Evolutionary conservation across 2,329 filamentous ascomycete genomes (phyloP), one percentile per base, ranked within the genome.

Genomic region (Tolypocladium endophyticum): DNA sequence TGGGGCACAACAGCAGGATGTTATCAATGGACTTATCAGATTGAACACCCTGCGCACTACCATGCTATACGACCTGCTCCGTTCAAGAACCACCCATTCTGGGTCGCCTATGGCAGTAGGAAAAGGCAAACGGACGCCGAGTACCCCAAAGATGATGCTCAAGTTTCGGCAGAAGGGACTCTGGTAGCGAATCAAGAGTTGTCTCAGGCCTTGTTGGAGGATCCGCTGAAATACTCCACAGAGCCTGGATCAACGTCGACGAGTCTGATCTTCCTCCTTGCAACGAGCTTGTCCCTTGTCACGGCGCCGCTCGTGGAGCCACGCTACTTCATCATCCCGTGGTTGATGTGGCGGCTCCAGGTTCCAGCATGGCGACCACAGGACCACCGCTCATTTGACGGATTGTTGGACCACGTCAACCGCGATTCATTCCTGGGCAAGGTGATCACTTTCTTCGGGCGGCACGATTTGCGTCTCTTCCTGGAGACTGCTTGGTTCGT

Each of bases 221-320:
- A 73, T 20, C 66, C 67, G 9, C 60, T 71, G 6, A 58, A 66
- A 0, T 57, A 69, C 12, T 71, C 70, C 3, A 62, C 69, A 0
- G 62, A 71, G 1, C 65, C 74, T 1, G 73, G 76, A 0, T 67
- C 73, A 2, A 79, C 79, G 0, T 85, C 83, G 0, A 84, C 80
- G 2, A 76, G 75, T 1, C 70, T 87, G 35, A 74, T 87, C 30
- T 80, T 84, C 63, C 72, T 96, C 9, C 74, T 86, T 5, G 82
- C 92, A 0, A 92, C 92, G 0, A 70, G 87, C 0, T 78, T 96
- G 4, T 93, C 90, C 0, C 82, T 99, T 16, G 76, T 96, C 59
- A 94, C 91, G 0, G 92, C 94, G 0, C 92, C 94, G 0, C 81
- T 99, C 0, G 93, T 99, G 12, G 94, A 99, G 72, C 94, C 94